Percentiles rank a stretch among this genome's conserved stretches.
Conservation (phyloP, 2,329 filamentous ascomycete species). For the Aspergillus fischeri region DNA sequence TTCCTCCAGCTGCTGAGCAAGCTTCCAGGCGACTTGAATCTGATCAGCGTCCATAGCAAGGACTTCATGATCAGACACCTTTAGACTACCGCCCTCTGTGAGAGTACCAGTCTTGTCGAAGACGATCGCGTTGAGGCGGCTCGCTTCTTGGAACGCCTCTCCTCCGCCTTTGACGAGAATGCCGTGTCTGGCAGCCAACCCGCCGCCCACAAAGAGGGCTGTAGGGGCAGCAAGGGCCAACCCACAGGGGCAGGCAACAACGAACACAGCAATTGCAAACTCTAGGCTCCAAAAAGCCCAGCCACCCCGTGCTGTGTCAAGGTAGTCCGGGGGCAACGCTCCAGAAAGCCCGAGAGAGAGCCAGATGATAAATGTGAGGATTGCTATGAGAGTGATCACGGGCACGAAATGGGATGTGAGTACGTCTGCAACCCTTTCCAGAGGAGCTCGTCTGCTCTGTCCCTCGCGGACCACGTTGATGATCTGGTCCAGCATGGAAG, state of each 20-base stretch:
- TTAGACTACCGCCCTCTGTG: constrained; percentile 60
- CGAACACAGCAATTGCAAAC: constrained; percentile 78
- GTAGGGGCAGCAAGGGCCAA: constrained; percentile 81
- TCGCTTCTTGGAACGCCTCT: constrained; percentile 81
- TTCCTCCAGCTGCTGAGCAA: constrained; percentile 52
- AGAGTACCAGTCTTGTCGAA: constrained; percentile 89
- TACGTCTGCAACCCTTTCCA: constrained; percentile 46
- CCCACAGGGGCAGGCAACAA: constrained; percentile 81
- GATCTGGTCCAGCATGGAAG: constrained; percentile 49
- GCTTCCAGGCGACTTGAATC: constrained; percentile 40
- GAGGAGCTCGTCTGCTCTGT: constrained; percentile 46
- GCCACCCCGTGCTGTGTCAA: constrained; percentile 44
- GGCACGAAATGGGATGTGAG: constrained; percentile 49
- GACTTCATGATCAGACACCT: constrained; percentile 50
- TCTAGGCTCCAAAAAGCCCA: constrained; percentile 55
- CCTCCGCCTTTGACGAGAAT: constrained; percentile 81
- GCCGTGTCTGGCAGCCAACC: constrained; percentile 72
- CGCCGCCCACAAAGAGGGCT: constrained; percentile 78
- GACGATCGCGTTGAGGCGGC: constrained; percentile 70
- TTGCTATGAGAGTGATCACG: constrained; percentile 45
- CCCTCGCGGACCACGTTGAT: constrained; percentile 48
- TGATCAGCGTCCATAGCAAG: constrained; percentile 31
- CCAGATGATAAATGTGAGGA: constrained; percentile 47
- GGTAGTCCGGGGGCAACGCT: constrained; percentile 46
- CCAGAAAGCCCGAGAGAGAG: constrained; percentile 43